phyloP scores from a whole-genome alignment of 2,329 filamentous ascomycete genomes.

The Aspergillus glaucus region DNA sequence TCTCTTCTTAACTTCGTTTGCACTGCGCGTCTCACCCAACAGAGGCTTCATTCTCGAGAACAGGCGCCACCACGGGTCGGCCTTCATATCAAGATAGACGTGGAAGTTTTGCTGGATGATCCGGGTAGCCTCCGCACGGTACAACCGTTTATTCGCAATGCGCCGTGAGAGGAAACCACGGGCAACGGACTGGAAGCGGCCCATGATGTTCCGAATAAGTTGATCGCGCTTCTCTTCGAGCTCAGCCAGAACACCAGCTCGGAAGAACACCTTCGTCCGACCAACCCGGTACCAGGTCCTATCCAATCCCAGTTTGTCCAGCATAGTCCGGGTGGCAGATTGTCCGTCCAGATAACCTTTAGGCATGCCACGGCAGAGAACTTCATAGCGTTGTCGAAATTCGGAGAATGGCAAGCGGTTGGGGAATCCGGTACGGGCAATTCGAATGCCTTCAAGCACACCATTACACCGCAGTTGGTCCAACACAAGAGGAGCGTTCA shows the following conservation, averaged over 20 bases:
- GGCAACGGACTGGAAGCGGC: slow-evolving; percentile 84
- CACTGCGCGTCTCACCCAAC: slow-evolving; percentile 83
- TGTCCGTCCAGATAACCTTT: slow-evolving; percentile 90
- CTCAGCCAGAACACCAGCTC: slow-evolving; percentile 90
- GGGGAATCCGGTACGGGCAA: slow-evolving; percentile 92
- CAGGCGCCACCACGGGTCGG: slow-evolving; percentile 96
- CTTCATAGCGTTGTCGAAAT: slow-evolving; percentile 92
- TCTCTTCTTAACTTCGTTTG: slow-evolving; percentile 86
- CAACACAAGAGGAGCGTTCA: slow-evolving; percentile 84
- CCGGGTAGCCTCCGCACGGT: slow-evolving; percentile 85
- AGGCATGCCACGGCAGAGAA: slow-evolving; percentile 81
- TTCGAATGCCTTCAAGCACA: slow-evolving; percentile 97
- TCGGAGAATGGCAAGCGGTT: slow-evolving; percentile 88
- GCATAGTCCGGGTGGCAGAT: slow-evolving; percentile 73
- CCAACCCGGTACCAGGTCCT: slow-evolving; percentile 84
- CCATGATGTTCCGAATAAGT: slow-evolving; percentile 89
- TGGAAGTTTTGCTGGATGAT: slow-evolving; percentile 95
- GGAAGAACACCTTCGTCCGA: slow-evolving; percentile 95
- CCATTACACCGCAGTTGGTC: slow-evolving; percentile 98
- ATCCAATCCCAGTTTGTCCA: slow-evolving; percentile 83
- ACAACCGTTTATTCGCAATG: slow-evolving; percentile 85
- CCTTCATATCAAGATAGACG: slow-evolving; percentile 80
- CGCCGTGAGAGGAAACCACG: slow-evolving; percentile 84
- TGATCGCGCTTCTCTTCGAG: slow-evolving; percentile 92
- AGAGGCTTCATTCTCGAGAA: slow-evolving; percentile 93